phyloP scores from a whole-genome alignment of 345 rosid species.

The Heritiera fomes region DNA sequence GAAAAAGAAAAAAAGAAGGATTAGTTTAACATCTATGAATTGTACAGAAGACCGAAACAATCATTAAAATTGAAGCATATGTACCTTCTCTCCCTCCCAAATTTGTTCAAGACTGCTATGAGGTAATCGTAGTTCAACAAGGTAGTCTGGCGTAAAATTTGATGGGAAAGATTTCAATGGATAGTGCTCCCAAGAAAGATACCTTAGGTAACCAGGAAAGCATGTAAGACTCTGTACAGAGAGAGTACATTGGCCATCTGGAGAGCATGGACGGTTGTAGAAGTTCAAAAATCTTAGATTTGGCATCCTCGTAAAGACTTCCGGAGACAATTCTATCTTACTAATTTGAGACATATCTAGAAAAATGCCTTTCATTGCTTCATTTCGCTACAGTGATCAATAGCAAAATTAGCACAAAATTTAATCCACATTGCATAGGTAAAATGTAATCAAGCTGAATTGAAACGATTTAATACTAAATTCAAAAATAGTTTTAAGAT shows the following conservation, averaged over 20 bases:
- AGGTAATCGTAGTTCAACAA: constrained; percentile 30
- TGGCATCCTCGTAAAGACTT: neutral
- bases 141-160: constrained; percentile 25
- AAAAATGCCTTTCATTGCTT: neutral
- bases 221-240: constrained; percentile 19
- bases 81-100: constrained; percentile 34
- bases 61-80: neutral
- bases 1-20: neutral
- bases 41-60: neutral
- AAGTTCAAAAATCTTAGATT: constrained; percentile 28
- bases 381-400: neutral
- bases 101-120: constrained; percentile 27
- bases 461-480: too few species aligned
- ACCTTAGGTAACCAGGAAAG: constrained; percentile 32
- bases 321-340: neutral
- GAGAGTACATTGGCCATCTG: neutral
- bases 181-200: constrained; percentile 38
- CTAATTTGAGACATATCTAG: neutral
- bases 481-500: too few species aligned
- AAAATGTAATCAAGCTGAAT: too few species aligned
- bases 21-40: neutral
- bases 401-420: neutral
- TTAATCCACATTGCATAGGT: too few species aligned
- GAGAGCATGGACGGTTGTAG: neutral
- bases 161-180: constrained; percentile 30